Evolutionary conservation across 2,329 filamentous ascomycete genomes (phyloP).

Genomic region (Colletotrichum sp.): DNA sequence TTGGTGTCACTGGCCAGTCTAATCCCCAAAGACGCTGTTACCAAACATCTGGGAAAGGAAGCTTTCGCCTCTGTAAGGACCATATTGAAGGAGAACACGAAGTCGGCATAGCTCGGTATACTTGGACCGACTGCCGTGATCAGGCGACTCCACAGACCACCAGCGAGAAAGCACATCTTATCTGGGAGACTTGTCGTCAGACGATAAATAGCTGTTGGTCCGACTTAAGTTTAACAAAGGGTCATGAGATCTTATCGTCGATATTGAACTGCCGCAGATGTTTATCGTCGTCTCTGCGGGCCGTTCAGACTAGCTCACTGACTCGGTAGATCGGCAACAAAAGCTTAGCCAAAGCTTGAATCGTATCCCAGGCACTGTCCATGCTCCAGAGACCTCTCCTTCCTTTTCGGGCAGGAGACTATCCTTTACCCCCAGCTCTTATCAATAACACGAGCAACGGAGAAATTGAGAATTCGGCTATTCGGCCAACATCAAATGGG

Average conservation of each 20-base stretch:
- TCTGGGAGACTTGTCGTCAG: neutral
- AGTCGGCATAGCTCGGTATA: neutral
- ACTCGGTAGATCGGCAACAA: neutral
- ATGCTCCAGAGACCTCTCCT: neutral
- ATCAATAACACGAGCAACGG: neutral
- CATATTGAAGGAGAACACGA: neutral
- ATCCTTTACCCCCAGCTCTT: neutral
- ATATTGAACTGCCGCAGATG: neutral
- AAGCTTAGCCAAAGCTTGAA: neutral
- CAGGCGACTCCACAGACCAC: neutral
- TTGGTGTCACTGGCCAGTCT: accelerated
- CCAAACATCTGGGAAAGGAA: neutral
- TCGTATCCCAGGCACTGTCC: neutral
- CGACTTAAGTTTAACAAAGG: neutral
- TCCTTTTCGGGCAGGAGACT: neutral
- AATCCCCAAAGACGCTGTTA: accelerated
- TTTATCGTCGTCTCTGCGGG: neutral
- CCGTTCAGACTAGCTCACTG: neutral
- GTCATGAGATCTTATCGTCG: neutral
- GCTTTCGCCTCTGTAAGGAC: neutral
- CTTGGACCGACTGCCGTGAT: neutral
- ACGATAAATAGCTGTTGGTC: neutral
- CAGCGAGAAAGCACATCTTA: neutral
- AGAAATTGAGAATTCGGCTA: neutral
- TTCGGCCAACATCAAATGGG: neutral